Percentiles rank a stretch among this genome's conserved stretches.
phyloP scores from a whole-genome alignment of 2,329 filamentous ascomycete species.

The Fusarium sp. region DNA sequence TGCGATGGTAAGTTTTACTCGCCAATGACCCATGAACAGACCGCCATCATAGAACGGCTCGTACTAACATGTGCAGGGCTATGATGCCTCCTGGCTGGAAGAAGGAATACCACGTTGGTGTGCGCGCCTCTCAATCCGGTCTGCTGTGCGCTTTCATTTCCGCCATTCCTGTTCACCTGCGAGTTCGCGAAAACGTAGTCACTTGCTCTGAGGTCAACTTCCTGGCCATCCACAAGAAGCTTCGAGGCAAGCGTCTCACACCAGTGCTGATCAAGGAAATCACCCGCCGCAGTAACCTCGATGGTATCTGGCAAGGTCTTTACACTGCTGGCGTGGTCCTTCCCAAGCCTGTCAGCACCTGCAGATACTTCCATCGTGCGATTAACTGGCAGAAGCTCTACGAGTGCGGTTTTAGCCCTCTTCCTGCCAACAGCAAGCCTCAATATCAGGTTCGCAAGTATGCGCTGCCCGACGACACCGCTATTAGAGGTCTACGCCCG shows the following conservation, averaged over 20 bases:
- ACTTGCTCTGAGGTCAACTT: constrained; percentile 96
- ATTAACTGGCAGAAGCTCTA: constrained; percentile 97
- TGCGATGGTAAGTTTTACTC: constrained; percentile 77
- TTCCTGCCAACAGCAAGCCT: constrained; percentile 86
- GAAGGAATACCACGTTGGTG: constrained; percentile 94
- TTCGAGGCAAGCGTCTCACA: constrained; percentile 90
- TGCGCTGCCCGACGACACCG: constrained; percentile 79
- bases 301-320: constrained; percentile 92
- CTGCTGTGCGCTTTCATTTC: constrained; percentile 97
- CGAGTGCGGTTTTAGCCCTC: constrained; percentile 91
- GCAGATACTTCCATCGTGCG: constrained; percentile 93
- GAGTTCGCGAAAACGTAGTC: constrained; percentile 80
- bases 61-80: constrained; percentile 69
- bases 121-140: constrained; percentile 83
- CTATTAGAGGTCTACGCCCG: constrained; percentile 78
- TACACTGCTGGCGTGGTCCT: constrained; percentile 94
- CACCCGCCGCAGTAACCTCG: constrained; percentile 88
- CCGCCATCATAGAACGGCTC: background rate
- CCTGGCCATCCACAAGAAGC: constrained; percentile 97
- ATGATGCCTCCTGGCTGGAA: constrained; percentile 95
- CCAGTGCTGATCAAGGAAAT: constrained; percentile 98
- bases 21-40: background rate
- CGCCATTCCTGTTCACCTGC: constrained; percentile 86
- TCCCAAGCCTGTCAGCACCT: constrained; percentile 91
- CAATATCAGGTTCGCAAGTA: constrained; percentile 88